These are phyloP conservation scores for Penicillium sp. DNA, from an alignment of 2,329 filamentous ascomycete genomes.

Conservation along the genomic window DNA sequence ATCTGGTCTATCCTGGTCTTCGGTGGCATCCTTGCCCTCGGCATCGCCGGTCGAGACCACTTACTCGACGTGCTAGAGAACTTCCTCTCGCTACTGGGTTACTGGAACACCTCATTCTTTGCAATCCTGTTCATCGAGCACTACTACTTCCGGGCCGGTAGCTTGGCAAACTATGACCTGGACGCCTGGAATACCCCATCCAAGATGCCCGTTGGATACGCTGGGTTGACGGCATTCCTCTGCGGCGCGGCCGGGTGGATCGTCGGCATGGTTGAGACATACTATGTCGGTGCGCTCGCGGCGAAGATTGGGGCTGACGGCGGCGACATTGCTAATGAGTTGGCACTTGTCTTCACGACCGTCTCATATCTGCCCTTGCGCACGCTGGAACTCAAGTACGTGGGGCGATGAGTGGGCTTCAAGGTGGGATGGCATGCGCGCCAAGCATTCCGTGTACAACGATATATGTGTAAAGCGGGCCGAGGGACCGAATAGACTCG, in stretches of 20 bases:
- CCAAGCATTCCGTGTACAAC: background rate
- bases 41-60: constrained; percentile 46
- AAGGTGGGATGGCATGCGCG: background rate
- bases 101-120: constrained; percentile 55
- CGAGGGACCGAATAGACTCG: background rate
- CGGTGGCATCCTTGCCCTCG: constrained; percentile 49
- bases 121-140: constrained; percentile 54
- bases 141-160: constrained; percentile 50
- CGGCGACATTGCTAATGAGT: constrained; percentile 56
- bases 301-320: constrained; percentile 48
- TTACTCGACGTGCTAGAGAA: constrained; percentile 51
- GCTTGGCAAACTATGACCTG: constrained; percentile 50
- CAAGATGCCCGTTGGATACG: constrained; percentile 49
- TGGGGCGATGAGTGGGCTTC: constrained; percentile 39
- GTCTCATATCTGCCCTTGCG: constrained; percentile 52
- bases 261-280: constrained; percentile 62
- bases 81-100: constrained; percentile 54
- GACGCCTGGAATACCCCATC: constrained; percentile 52
- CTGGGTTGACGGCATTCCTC: constrained; percentile 48
- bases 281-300: constrained; percentile 54
- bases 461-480: background rate
- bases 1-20: constrained; percentile 54
- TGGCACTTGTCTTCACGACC: constrained; percentile 54
- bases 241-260: constrained; percentile 54
- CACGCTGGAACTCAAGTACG: constrained; percentile 52